Percentiles rank a stretch among this genome's conserved stretches.
phyloP scores from a whole-genome alignment of 441 rosid genomes.

The Arabidopsis hybrid region DNA sequence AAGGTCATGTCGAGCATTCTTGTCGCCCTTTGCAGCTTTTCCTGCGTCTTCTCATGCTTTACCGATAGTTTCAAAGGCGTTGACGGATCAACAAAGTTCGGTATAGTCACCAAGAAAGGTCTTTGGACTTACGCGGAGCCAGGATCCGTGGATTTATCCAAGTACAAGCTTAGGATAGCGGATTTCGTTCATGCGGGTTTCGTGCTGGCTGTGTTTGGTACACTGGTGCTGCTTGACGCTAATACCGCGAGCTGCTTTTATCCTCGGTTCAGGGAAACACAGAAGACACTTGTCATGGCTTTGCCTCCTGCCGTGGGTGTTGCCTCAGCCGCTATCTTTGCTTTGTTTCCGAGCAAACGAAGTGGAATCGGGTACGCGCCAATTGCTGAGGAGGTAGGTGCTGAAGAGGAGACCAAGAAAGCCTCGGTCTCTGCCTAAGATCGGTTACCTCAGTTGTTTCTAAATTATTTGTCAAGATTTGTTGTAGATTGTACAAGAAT shows the following conservation, averaged over 20 bases:
- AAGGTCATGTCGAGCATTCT: slow-evolving; percentile 62
- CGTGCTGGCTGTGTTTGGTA: slow-evolving; percentile 61
- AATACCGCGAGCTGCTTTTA: slow-evolving; percentile 76
- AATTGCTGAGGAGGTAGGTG: slow-evolving; percentile 24
- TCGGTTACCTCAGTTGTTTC: slow-evolving; percentile 5
- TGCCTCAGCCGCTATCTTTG: slow-evolving; percentile 56
- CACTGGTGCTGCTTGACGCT: slow-evolving; percentile 59
- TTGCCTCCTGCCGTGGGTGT: slow-evolving; percentile 77
- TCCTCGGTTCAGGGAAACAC: slow-evolving; percentile 55
- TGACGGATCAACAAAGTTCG: slow-evolving; percentile 62
- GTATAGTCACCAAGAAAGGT: slow-evolving; percentile 66
- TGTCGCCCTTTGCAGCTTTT: slow-evolving; percentile 64
- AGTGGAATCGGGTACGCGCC: slow-evolving; percentile 86
- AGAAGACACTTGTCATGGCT: slow-evolving; percentile 61
- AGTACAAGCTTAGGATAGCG: slow-evolving; percentile 53
- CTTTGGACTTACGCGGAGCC: slow-evolving; percentile 63
- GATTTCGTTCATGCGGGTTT: slow-evolving; percentile 78
- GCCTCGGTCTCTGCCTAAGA: slow-evolving; percentile 20
- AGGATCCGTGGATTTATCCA: slow-evolving; percentile 55
- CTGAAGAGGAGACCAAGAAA: slow-evolving; percentile 34
- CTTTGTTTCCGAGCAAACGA: slow-evolving; percentile 73
- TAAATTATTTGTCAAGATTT: slow-evolving; percentile 9
- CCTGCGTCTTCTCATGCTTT: slow-evolving; percentile 70
- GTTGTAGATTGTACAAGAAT: slow-evolving; percentile 1
- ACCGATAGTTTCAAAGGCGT: slow-evolving; percentile 73